These are phyloP conservation scores for Exophiala lecanii-corni DNA, from an alignment of 2,329 filamentous ascomycete genomes.

Conservation along the genomic window DNA sequence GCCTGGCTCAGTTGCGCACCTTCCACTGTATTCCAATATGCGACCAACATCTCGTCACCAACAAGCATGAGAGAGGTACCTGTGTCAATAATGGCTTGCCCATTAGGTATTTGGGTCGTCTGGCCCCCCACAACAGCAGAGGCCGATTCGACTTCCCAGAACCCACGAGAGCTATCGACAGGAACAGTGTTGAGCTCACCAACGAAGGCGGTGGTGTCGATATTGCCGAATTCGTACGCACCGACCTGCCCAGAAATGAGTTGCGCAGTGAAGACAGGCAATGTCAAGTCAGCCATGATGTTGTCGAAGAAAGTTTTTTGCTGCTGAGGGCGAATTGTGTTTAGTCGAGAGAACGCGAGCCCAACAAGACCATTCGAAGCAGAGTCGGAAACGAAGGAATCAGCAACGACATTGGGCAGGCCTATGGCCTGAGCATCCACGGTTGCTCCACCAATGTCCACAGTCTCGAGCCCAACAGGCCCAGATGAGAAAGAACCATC, in stretches of 20 bases:
- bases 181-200: slow-evolving; percentile 59
- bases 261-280: slow-evolving; percentile 67
- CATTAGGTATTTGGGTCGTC: slow-evolving; percentile 29
- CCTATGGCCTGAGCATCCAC: slow-evolving; percentile 63
- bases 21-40: slow-evolving; percentile 56
- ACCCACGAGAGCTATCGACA: slow-evolving; percentile 59
- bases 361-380: slow-evolving; percentile 65
- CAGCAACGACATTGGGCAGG: slow-evolving; percentile 56
- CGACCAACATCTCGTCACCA: slow-evolving; percentile 50
- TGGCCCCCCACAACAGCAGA: slow-evolving; percentile 53
- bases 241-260: slow-evolving; percentile 58
- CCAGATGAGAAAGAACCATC: slow-evolving; percentile 62
- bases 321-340: slow-evolving; percentile 57
- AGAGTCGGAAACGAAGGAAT: slow-evolving; percentile 56
- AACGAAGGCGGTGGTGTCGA: slow-evolving; percentile 60
- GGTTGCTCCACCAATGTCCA: slow-evolving; percentile 62
- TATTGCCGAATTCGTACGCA: slow-evolving; percentile 68
- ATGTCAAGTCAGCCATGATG: slow-evolving; percentile 54
- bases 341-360: slow-evolving; percentile 61
- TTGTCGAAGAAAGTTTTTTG: slow-evolving; percentile 75
- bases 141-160: slow-evolving; percentile 62
- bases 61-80: slow-evolving; percentile 64
- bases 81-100: slow-evolving; percentile 60
- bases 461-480: slow-evolving; percentile 61
- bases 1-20: slow-evolving; percentile 45